phyloP scores from a whole-genome alignment of 345 rosid species.

The Lepidium didymum region DNA sequence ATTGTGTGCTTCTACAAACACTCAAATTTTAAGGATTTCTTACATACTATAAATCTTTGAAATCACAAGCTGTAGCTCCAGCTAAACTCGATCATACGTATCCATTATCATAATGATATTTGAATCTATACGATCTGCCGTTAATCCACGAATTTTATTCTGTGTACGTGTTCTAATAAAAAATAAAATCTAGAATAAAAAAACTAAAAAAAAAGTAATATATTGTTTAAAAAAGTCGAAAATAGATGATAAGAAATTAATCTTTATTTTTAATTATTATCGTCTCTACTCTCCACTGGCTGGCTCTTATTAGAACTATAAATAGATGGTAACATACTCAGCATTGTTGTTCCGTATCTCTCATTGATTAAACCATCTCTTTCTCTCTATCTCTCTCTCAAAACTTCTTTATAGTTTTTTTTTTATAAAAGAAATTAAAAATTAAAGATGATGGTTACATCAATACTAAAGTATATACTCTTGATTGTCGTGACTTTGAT shows the following conservation, averaged over 20 bases:
- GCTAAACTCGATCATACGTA: background rate
- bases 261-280: too few species aligned
- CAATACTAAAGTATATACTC: slow-evolving; percentile 18
- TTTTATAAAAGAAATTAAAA: background rate
- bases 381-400: background rate
- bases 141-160: background rate
- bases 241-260: too few species aligned
- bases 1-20: background rate
- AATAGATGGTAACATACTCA: slow-evolving; percentile 9
- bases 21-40: background rate
- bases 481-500: slow-evolving; percentile 27
- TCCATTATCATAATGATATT: background rate
- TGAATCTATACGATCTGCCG: background rate
- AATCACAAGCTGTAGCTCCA: background rate
- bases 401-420: background rate
- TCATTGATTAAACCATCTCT: slow-evolving; percentile 2
- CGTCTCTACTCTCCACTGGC: background rate
- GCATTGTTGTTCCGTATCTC: slow-evolving; percentile 7
- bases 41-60: background rate
- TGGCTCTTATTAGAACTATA: slow-evolving; percentile 9
- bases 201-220: background rate
- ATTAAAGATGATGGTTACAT: slow-evolving; percentile 4
- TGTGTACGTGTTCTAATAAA: background rate
- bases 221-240: background rate
- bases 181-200: background rate